Evolutionary conservation across 2,329 filamentous ascomycete genomes (phyloP), one percentile per base, ranked within the genome.

Genomic region (Aureobasidium sp.): DNA sequence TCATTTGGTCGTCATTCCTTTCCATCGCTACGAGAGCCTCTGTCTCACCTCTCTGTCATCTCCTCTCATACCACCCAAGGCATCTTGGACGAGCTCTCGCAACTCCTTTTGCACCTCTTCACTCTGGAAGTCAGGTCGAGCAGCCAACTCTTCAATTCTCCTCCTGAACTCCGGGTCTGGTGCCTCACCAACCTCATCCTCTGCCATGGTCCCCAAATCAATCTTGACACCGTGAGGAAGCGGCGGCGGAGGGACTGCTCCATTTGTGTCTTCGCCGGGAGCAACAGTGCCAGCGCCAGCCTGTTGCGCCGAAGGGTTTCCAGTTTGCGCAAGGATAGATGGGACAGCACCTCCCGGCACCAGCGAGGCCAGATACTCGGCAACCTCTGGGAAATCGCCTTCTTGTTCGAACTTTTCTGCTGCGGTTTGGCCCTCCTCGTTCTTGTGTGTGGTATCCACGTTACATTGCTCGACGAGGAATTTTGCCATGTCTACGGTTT

Each of bases 81-180:
- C 91, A 69, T 97, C 91, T 66, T 88, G 84, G 6, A 99, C 86
- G 64, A 99, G 77, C 67, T 84, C 82, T 64, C 91, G 83, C 69
- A 99, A 76, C 71, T 92, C 86, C 26, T 82, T 83, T 75, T 99
- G 94, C 4, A 89, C 90, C 64, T 88, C 85, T 60, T 90, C 86
- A 5, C 86, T 88, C 68, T 93, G 81, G 69, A 97, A 96, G 70
- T 97, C 91, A 27, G 88, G 86, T 44, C 91, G 82, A 39, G 87
- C 82, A 2, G 94, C 92, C 64, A 99, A 77, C 74, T 96, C 89
- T 70, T 97, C 91, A 70, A 99, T 97, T 59, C 90, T 83, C 67
- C 88, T 81, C 70, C 88, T 85, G 67, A 99, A 90, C 67, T 92
- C 91, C 1, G 90, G 86, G 71, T 97, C 91, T 9, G 87, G 84